Evolutionary conservation across 179 eudicot genomes (phyloP), one percentile per base, ranked within the genome.

Genomic region (Camellia oleifera): DNA sequence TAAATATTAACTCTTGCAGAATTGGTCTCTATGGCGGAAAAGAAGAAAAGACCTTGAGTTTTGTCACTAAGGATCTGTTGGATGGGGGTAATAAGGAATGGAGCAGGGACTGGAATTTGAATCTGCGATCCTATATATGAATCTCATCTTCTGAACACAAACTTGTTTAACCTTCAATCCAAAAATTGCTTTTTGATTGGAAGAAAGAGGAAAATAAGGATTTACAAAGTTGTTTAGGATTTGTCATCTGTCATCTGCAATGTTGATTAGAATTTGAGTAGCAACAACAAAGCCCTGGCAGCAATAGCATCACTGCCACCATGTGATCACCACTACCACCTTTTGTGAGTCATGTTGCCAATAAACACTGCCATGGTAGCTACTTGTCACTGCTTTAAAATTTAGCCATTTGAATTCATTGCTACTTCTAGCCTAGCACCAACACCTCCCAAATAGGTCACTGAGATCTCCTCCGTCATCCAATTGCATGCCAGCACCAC

Each of bases 211-310:
- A 32, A 32, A 32, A 32, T 32, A 62, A 5, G 18, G 44, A 23
- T 66, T 66, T 26, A 40, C 71, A 9, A 14, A 3, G 69, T 66
- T 66, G 15, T 66, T 67, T 67, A 67, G 71, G 71, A 17, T 67
- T 67, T 32, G 40, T 32, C 40, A 32, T 32, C 40, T 40, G 18
- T 42, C 71, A 40, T 67, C 1, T 67, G 71, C 71, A 32, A 32
- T 11, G 14, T 40, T 42, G 71, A 42, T 67, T 40, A 40, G 40
- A 32, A 32, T 32, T 32, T 32, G 48, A 67, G n/a, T 40, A 67
- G 48, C 12, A 67, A 13, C 13, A n/a, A 45, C 40, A 40, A 6
- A 52, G 56, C 9, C 12, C 5, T 67, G 46, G 40, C 3, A 67
- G 5, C 71, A 67, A 67, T 67, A 40, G 46, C 71, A 13, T n/a